A percentile compares a stretch with the other conserved stretches of the same genome.
Evolutionary conservation across 2,329 filamentous ascomycete species (phyloP).

Genomic region (Curvularia lunata): DNA sequence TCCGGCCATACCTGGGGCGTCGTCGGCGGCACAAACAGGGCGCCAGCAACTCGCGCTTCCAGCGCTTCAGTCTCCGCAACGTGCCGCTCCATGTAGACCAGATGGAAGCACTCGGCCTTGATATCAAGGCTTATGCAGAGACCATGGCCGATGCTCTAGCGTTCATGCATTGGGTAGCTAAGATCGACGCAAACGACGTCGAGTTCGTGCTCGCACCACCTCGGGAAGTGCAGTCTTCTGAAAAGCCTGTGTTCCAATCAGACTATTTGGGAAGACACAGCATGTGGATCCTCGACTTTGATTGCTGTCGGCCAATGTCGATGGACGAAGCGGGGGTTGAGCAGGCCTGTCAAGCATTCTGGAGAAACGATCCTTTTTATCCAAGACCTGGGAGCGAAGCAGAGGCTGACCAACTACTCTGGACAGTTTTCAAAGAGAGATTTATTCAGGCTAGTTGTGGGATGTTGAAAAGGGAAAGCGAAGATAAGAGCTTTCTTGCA

Average conservation of each 20-base stretch:
- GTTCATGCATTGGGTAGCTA: constrained; percentile 57
- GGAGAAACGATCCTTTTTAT: constrained; percentile 60
- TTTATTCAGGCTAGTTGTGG: not conserved
- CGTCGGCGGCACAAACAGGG: constrained; percentile 25
- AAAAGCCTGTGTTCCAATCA: constrained; percentile 16
- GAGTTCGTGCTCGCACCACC: constrained; percentile 60
- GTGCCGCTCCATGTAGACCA: constrained; percentile 59
- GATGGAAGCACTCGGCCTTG: constrained; percentile 53
- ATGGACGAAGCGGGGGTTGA: constrained; percentile 48
- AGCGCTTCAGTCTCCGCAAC: constrained; percentile 51
- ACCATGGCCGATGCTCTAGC: constrained; percentile 60
- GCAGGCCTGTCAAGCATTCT: constrained; percentile 54
- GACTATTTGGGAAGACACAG: constrained; percentile 16
- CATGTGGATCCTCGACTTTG: constrained; percentile 62
- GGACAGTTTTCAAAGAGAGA: not conserved
- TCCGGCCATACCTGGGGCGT: constrained; percentile 59
- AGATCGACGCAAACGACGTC: constrained; percentile 60
- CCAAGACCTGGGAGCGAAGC: not conserved
- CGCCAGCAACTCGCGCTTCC: constrained; percentile 22
- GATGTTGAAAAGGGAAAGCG: not conserved
- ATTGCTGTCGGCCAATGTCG: constrained; percentile 61
- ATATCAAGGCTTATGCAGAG: constrained; percentile 46
- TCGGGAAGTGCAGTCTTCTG: constrained; percentile 3
- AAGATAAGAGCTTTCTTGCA: not conserved
- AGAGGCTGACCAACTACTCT: not conserved